Conservation (phyloP, 108 stramenopile genomes). For the Bacterosira constricta region DNA sequence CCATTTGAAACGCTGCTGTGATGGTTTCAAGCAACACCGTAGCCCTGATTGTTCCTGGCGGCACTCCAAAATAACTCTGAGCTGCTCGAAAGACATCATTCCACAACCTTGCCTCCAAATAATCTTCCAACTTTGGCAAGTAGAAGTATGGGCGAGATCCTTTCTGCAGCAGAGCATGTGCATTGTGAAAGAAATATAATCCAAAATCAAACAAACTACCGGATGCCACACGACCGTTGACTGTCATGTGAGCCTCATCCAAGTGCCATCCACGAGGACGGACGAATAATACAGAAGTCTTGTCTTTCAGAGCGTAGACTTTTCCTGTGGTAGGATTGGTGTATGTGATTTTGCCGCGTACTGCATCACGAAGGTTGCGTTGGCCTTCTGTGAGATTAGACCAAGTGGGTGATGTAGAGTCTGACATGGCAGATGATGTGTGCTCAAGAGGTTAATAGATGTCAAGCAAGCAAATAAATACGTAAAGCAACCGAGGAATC, state of each 20-base stretch:
- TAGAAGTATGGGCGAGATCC: constrained; percentile 91
- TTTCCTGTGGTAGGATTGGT: constrained; percentile 83
- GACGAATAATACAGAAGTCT: constrained; percentile 82
- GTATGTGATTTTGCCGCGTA: constrained; percentile 83
- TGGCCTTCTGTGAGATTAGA: constrained; percentile 87
- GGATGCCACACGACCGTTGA: constrained; percentile 83
- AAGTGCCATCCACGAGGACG: constrained; percentile 94
- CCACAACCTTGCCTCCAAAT: constrained; percentile 92
- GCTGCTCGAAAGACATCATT: constrained; percentile 90
- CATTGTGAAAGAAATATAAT: constrained; percentile 94
- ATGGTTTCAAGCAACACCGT: constrained; percentile 94
- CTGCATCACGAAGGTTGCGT: constrained; percentile 90
- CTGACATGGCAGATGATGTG: constrained; percentile 29
- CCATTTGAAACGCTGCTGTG: constrained; percentile 96
- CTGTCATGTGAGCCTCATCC: constrained; percentile 89
- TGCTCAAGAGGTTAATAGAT: too few relatives aligned
- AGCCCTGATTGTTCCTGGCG: constrained; percentile 83
- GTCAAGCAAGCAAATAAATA: not conserved
- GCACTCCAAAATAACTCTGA: constrained; percentile 84
- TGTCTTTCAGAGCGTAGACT: constrained; percentile 77
- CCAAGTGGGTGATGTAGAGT: constrained; percentile 89
- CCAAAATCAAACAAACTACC: constrained; percentile 91
- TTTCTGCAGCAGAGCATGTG: constrained; percentile 62
- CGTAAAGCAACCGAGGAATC: not conserved
- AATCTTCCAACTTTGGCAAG: constrained; percentile 89